Evolutionary conservation across 1,284 basidiomycete species (phyloP), one percentile per base, ranked within the genome.

Genomic region (Prillingera fragicola): DNA sequence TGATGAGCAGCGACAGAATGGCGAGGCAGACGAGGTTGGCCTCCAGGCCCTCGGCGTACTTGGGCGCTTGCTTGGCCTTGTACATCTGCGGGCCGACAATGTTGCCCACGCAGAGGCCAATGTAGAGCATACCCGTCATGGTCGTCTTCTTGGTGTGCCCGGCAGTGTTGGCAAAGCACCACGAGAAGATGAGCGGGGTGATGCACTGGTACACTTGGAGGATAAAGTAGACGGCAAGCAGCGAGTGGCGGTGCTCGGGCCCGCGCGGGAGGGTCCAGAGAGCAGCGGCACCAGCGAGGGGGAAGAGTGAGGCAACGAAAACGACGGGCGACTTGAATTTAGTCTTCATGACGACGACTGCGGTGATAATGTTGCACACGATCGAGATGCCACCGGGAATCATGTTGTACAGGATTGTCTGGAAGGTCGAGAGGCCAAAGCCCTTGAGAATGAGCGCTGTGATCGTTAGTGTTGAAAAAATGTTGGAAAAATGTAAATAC

Each of bases 251-350:
- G 48, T 60, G 45, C 23, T 50, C 40, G 15, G 33, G 24, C 12
- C 50, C 51, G 29, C 53, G 54, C 24, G 57, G 57, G 14, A 63
- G 34, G 19, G 44, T 48, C 43, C 52, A 61, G 15, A 67, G 43
- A 4, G 57, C 59, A 3, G 52, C 50, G 2, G 64, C 64, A 18
- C 54, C 64, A 1, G 60, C 64, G 10, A 67, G 45, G 13, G 64
- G 64, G 53, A 64, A 62, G 22, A 54, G 32, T 10, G 51, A 52
- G 25, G 51, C 70, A 28, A 74, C 54, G 17, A 78, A 72, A 3
- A 76, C 72, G 59, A 73, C 75, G 42, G 75, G 74, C 17, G 75
- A 62, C 54, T 77, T 77, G 43, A 72, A 62, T 49, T 71, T 72
- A 38, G 45, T 49, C 24, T 70, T 72, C 4, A 73, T 72, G 18